These are phyloP conservation scores for Pyrus hybrid DNA, from an alignment of 331 rosid species.

Conservation along the genomic window DNA sequence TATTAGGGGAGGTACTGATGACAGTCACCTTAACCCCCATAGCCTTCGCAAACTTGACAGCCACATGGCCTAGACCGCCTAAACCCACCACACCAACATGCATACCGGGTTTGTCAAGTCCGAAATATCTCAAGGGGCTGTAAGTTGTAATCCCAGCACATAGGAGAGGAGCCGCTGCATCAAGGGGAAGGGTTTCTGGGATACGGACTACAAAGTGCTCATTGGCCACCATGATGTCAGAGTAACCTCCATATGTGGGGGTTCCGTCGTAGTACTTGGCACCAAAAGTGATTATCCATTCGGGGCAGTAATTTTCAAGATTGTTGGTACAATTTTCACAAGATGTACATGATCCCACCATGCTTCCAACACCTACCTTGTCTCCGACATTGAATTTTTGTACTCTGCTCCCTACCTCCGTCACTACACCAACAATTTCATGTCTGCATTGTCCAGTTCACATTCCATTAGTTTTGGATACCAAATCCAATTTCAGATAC, in stretches of 20 bases:
- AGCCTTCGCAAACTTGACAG: slow-evolving; percentile 53
- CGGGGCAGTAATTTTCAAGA: slow-evolving; percentile 51
- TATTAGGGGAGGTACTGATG: slow-evolving; percentile 46
- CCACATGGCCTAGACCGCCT: slow-evolving; percentile 52
- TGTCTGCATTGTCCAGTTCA: slow-evolving; percentile 6
- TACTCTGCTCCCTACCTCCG: slow-evolving; percentile 59
- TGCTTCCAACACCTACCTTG: slow-evolving; percentile 51
- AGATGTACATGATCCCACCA: slow-evolving; percentile 51
- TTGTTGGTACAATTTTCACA: slow-evolving; percentile 39
- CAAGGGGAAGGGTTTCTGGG: slow-evolving; percentile 35
- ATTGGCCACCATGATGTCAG: slow-evolving; percentile 35
- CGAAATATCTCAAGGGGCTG: slow-evolving; percentile 35
- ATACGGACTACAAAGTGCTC: slow-evolving; percentile 34
- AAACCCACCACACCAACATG: slow-evolving; percentile 49
- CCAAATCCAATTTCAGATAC: no score
- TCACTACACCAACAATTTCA: slow-evolving; percentile 59
- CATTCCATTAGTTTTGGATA: no score
- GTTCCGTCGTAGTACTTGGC: slow-evolving; percentile 35
- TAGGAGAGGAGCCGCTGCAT: slow-evolving; percentile 43
- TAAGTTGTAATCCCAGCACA: no score
- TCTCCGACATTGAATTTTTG: slow-evolving; percentile 41
- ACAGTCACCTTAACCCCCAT: slow-evolving; percentile 45
- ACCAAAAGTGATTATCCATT: slow-evolving; percentile 29
- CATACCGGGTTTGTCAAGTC: slow-evolving; percentile 27
- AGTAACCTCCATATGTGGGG: slow-evolving; percentile 60